A percentile compares a stretch with the other conserved stretches of the same genome.
These are phyloP conservation scores for Hysterangium stoloniferum DNA, from an alignment of 768 basidiomycete species.

Conservation along the genomic window DNA sequence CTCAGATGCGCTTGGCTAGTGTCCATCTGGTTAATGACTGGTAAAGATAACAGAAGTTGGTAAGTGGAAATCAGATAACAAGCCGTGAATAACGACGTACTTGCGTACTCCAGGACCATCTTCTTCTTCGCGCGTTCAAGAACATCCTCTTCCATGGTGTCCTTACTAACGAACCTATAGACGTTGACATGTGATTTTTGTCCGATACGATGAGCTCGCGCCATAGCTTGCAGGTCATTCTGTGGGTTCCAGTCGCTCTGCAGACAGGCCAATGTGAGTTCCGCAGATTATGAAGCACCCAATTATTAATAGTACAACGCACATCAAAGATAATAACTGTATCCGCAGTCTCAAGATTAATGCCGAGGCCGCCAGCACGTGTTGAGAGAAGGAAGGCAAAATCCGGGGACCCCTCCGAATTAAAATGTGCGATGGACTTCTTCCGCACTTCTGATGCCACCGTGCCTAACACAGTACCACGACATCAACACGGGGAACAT, in stretches of 20 bases:
- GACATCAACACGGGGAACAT: background rate
- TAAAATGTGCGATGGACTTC: constrained; percentile 96
- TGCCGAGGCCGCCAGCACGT: constrained; percentile 93
- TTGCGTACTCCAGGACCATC: constrained; percentile 99
- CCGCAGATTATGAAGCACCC: background rate
- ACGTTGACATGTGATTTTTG: constrained; percentile 99
- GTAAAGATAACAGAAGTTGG: constrained; percentile 9
- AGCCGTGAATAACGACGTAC: constrained; percentile 44
- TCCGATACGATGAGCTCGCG: constrained; percentile 96
- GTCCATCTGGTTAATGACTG: constrained; percentile 99
- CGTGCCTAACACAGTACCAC: constrained; percentile 25
- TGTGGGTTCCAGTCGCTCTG: constrained; percentile 99
- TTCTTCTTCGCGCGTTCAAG: constrained; percentile 98
- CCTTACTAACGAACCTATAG: constrained; percentile 97
- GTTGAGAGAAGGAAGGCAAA: constrained; percentile 97
- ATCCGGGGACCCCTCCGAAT: constrained; percentile 85
- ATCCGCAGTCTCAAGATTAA: constrained; percentile 97
- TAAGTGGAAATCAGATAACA: constrained; percentile 3
- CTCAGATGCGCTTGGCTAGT: constrained; percentile 95
- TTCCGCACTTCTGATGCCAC: constrained; percentile 90
- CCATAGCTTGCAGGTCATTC: constrained; percentile 99
- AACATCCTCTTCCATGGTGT: constrained; percentile 99
- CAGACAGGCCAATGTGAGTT: constrained; percentile 2
- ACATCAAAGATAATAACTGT: constrained; percentile 99
- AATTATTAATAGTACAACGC: constrained; percentile 27